A percentile compares a stretch with the other conserved stretches of the same genome.
phyloP scores from a whole-genome alignment of 106 monocot genomes.

The Allium sativum region DNA sequence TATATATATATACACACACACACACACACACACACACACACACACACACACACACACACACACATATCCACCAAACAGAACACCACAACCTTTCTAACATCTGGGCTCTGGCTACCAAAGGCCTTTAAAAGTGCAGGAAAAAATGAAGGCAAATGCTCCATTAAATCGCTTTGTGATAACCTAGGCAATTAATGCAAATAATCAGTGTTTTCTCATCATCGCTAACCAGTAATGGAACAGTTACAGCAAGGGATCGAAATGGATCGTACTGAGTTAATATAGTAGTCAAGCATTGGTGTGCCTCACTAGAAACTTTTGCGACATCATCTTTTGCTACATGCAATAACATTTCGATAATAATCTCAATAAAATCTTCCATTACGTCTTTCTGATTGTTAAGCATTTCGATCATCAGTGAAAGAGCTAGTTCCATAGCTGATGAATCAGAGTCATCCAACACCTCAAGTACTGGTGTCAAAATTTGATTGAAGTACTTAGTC shows the following conservation, averaged over 20 bases:
- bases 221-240: slow-evolving; percentile 70
- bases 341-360: slow-evolving; percentile 88
- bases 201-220: slow-evolving; percentile 96
- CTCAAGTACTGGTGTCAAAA: slow-evolving; percentile 85
- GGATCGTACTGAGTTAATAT: slow-evolving; percentile 73
- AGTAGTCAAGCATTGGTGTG: slow-evolving; percentile 56
- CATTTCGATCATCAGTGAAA: slow-evolving; percentile 81
- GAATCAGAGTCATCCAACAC: slow-evolving; percentile 74
- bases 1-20: too few species aligned
- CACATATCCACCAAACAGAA: slow-evolving; percentile 99
- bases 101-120: slow-evolving; percentile 83
- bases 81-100: slow-evolving; percentile 98
- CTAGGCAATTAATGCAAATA: slow-evolving; percentile 92
- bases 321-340: slow-evolving; percentile 58
- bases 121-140: slow-evolving; percentile 94
- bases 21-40: too few species aligned
- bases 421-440: slow-evolving; percentile 65
- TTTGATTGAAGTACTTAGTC: slow-evolving; percentile 99
- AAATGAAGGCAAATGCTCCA: slow-evolving; percentile 81
- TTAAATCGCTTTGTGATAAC: slow-evolving; percentile 79
- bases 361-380: slow-evolving; percentile 90
- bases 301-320: slow-evolving; percentile 88
- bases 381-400: slow-evolving; percentile 79
- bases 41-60: too few species aligned
- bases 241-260: slow-evolving; percentile 82